Percentiles rank a stretch among this genome's conserved stretches.
These are phyloP conservation scores for Sutorius australiensis DNA, from an alignment of 768 basidiomycete species.

Conservation along the genomic window DNA sequence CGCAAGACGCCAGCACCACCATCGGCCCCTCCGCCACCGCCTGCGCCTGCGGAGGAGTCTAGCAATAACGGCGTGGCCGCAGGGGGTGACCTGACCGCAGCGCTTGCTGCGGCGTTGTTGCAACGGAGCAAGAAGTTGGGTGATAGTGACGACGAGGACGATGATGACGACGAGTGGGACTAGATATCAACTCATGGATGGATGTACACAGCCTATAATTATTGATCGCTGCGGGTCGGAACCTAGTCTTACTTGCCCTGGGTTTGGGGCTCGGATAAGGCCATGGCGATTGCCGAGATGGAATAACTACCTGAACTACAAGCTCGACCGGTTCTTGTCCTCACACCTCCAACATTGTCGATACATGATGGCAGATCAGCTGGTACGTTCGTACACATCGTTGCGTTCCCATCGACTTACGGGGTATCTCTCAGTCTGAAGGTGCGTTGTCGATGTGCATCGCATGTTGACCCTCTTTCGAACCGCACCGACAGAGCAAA, in stretches of 20 bases:
- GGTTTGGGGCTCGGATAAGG: constrained; percentile 23
- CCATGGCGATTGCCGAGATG: constrained; percentile 35
- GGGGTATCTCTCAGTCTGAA: constrained; percentile 44
- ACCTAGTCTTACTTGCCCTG: constrained; percentile 9
- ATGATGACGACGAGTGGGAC: constrained; percentile 67
- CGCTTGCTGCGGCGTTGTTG: constrained; percentile 78
- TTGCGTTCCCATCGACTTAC: constrained; percentile 14
- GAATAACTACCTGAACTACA: constrained; percentile 6
- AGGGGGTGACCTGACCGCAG: constrained; percentile 74
- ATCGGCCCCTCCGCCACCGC: constrained; percentile 36
- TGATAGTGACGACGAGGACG: constrained; percentile 79
- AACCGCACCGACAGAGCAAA: constrained; percentile 64
- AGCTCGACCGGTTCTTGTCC: constrained; percentile 2
- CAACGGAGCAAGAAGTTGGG: constrained; percentile 85
- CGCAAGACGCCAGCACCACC: constrained; percentile 45
- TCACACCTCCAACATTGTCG: background rate
- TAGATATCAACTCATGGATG: constrained; percentile 13
- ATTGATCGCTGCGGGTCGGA: background rate
- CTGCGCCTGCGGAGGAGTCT: constrained; percentile 30
- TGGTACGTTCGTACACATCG: constrained; percentile 37
- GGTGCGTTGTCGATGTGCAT: constrained; percentile 36
- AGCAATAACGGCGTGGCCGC: constrained; percentile 32
- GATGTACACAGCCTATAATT: constrained; percentile 12
- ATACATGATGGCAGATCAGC: constrained; percentile 52
- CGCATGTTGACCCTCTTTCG: background rate